Evolutionary conservation across 1,284 basidiomycete species (phyloP), one percentile per base, ranked within the genome.

Genomic region (Cryptococcus hybrid): DNA sequence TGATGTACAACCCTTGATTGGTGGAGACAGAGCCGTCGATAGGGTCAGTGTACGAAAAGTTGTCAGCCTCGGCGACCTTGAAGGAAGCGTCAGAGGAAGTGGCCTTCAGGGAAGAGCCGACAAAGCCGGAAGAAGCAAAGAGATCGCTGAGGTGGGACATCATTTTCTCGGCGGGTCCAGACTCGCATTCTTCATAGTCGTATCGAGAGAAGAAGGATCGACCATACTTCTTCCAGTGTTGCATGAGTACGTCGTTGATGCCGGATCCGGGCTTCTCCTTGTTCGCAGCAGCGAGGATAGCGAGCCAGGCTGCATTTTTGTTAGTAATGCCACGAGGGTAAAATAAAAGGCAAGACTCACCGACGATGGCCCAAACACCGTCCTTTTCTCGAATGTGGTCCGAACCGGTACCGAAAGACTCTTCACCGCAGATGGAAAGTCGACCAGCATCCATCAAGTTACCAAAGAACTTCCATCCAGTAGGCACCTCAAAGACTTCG

Each of bases 371-470:
- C 95, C 95, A 99, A 46, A 99, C 82, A 68, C 95, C 95, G 73
- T 99, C 95, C 84, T 99, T 99, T 82, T 99, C 95, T 64, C 95
- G 90, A 69, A 99, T 96, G 80, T 99, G 95, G 80, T 99, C 95
- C 13, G 95, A 98, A 15, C 95, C 95, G n/a, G 95, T 99, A 60
- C 95, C 95, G 78, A 99, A 99, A 8, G 90, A 94, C 81, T 99
- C 95, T 77, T 99, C 95, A 66, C 95, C 95, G 71, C 95, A 99
- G 75, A 99, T 98, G 52, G 93, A 97, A 44, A 99, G 84, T 47
- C 91, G 85, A 0, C 93, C 94, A 47, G 96, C 95, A 77, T 99
- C 95, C 95, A 99, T 99, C 64, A 99, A 83, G 82, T 99, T 99
- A 54, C 95, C 96, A 74, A 99, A 99, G 86, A 99, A 99, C 80